Base-by-base conservation (phyloP, 164 flowering plant species). In the Stephania cephalantha region DNA sequence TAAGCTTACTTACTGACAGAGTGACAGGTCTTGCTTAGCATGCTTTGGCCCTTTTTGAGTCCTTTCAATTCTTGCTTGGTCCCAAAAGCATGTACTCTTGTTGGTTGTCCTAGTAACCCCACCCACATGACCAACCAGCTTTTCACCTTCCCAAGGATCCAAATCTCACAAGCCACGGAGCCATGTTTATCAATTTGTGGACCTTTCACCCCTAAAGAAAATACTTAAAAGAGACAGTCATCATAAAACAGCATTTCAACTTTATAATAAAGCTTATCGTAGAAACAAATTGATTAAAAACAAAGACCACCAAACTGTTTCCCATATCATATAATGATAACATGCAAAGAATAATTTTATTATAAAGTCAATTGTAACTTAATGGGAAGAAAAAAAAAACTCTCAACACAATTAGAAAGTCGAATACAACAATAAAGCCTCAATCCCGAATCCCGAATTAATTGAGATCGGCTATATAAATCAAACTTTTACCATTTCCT, bases 21-120 rank as follows among this genome's bases (percentile, higher is more conserved):
- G 58, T 45, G 72, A 70, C 72, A 70, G 55, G 20, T 50, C 72
- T 70, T 70, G 71, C 42, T 35, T 35, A 35, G 42, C 42, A 35
- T 35, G 42, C 42, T 35, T 35, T 35, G 2, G 42, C 3, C 42
- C 42, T 4, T 35, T 35, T 35, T 35, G 42, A 35, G 42, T 4
- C 53, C 53, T 7, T 1, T 48, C 10, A 42, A 15, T 50, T 50
- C 71, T 42, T 69, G 71, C 71, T 44, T 44, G 72, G 72, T 58
- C 29, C 9, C 72, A 46, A 70, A 70, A 46, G 72, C 72, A 70
- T 70, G 72, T 20, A 6, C 25, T 17, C 29, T 46, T 50, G 55
- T 9, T 50, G 15, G 55, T 50, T 50, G 20, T 25, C n/a, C n/a
- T 30, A 25, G 25, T 25, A 13, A 15, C 70, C 20, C 48, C 22